Base-by-base conservation (phyloP, 495 filamentous ascomycete species). In the Lasiosphaeris hirsuta region DNA sequence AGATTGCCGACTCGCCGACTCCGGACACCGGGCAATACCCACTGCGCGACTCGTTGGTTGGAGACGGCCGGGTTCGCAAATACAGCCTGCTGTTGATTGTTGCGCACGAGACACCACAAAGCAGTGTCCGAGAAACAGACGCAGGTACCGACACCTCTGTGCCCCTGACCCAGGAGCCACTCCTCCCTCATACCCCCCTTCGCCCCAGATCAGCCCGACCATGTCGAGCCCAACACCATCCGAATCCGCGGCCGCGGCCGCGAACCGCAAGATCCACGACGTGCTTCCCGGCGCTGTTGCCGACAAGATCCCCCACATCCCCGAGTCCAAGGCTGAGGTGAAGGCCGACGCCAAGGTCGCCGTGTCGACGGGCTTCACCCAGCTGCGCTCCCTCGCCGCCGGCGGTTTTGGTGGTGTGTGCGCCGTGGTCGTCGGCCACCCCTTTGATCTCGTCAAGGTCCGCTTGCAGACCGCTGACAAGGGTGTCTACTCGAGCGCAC, bases 401-500 rank as follows among this genome's bases (percentile, higher is more conserved):
- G 94, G 95, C 60, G 95, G 90, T 35, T 93, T 93, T 51, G 94
- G 94, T 58, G 95, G 95, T 66, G 78, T 97, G 34, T 97, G 89
- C 74, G 93, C 94, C 30, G 95, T 97, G 41, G 63, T 98, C 17
- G 86, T 93, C 60, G 94, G 94, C 41, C 95, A 97, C 74, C 94
- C 94, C 7, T 98, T 98, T 68, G 94, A 98, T 67, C 78, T 98
- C 58, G 93, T 97, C 66, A 98, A 98, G 75, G 94, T 98, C 56
- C 89, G 95, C 38, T 70, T 98, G 71, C 94, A 98, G 78, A 98
- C 94, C 0, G 90, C 94, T 14, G 91, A 96, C 74, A 89, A 85
- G 76, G 95, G 94, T 10, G 88, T 96, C 44, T 97, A 98, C 72
- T 85, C 78, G 10, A 85, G 88, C 35, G 94, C 95, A 7, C 82